Evolutionary conservation across 805 yeast species (phyloP), one percentile per base, ranked within the genome.

Genomic region (Crinitomyces ghanaensis): DNA sequence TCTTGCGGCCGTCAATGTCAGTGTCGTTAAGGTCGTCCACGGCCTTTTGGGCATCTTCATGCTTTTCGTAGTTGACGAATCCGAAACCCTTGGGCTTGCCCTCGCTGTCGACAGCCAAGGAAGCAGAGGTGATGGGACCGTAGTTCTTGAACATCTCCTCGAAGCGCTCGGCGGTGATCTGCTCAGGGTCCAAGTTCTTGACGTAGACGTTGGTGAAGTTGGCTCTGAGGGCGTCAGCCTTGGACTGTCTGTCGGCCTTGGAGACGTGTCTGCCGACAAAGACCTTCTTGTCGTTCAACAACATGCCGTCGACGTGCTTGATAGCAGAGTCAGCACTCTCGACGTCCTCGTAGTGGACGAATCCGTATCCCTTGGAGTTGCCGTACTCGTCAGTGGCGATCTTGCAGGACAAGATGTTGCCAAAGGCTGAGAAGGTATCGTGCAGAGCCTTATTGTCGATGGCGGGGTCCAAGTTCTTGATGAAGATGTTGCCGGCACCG

Each of bases 391-490:
- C 96, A 45, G 86, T 77, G 50, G 96, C 97, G 57, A 91, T 91
- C 73, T 91, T 91, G 69, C 95, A 84, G 35, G 96, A 85, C 65
- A 91, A 70, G 50, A 91, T 86, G 59, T 74, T 79, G 62, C 98
- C 98, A 56, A 91, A 91, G 39, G 93, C 93, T 44, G 93, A 74
- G 70, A 91, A 91, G 41, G 98, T 91, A 62, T 91, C 98, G 66
- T 86, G 94, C 54, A 91, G 73, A 52, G 95, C 93, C 74, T 88
- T 88, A 84, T 91, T 88, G 69, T 91, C 98, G 55, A 91, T 91
- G 55, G 83, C 94, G 41, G 95, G 93, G 64, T 88, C 95, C 66
- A 91, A 76, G 75, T 91, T 91, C 77, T 91, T 91, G 70, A 91
- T 88, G 75, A 80, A 91, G 48, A 91, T 77, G 74, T 91, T 91